Percentiles rank a stretch among this genome's conserved stretches.
phyloP scores from a whole-genome alignment of 176 grass and related monocot species.

The Triticum monococcum region DNA sequence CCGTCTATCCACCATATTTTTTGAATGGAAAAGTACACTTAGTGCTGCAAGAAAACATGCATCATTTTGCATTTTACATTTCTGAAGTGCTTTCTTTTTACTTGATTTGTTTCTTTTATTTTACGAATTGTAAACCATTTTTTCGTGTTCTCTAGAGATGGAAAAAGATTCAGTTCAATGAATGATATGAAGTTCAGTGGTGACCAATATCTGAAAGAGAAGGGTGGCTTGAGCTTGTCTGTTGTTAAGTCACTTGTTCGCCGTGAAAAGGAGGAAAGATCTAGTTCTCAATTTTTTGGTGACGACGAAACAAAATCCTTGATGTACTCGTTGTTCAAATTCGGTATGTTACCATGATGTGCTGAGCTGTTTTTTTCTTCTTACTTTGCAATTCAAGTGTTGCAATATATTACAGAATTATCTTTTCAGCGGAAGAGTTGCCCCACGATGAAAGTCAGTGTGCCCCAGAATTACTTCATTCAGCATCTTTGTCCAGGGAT shows the following conservation, averaged over 20 bases:
- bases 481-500: constrained; percentile 45
- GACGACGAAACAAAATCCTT: constrained; percentile 80
- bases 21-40: background rate
- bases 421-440: constrained; percentile 63
- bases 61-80: constrained; percentile 6
- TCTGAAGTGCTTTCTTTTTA: background rate
- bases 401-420: constrained; percentile 33
- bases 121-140: background rate
- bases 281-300: constrained; percentile 47
- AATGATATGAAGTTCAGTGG: constrained; percentile 61
- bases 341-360: constrained; percentile 48
- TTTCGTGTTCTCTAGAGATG: constrained; percentile 36
- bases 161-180: constrained; percentile 71
- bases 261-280: constrained; percentile 82
- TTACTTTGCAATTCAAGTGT: constrained; percentile 17
- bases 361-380: background rate
- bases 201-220: constrained; percentile 71
- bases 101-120: constrained; percentile 3
- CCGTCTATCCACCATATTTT: background rate
- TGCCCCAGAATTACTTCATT: constrained; percentile 33
- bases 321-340: constrained; percentile 63
- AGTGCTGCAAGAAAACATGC: background rate
- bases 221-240: constrained; percentile 80
- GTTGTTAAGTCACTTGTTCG: constrained; percentile 90
- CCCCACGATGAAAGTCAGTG: constrained; percentile 30